A percentile compares a stretch with the other conserved stretches of the same genome.
These are phyloP conservation scores for Geotrichum reessii DNA, from an alignment of 1,139 yeast genomes.

Conservation along the genomic window DNA sequence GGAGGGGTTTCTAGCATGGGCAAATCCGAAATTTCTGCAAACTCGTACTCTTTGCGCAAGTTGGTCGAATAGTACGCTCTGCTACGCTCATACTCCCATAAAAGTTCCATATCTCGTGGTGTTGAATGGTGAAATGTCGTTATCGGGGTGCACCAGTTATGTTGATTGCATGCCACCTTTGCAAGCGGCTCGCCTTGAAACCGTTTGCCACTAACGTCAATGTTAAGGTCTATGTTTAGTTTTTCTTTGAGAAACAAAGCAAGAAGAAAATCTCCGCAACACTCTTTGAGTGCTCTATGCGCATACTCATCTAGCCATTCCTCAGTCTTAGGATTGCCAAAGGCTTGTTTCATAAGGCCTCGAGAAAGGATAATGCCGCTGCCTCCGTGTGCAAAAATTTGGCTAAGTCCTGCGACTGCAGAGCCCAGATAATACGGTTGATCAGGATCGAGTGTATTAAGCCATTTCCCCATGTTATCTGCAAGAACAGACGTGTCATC, in stretches of 20 bases:
- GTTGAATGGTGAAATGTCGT: constrained; percentile 34
- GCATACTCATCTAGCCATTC: constrained; percentile 29
- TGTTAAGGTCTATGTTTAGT: constrained; percentile 24
- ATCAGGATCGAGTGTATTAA: constrained; percentile 28
- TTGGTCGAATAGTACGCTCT: constrained; percentile 20
- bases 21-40: constrained; percentile 12
- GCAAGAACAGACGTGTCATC: constrained; percentile 36
- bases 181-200: constrained; percentile 35
- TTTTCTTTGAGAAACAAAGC: constrained; percentile 29
- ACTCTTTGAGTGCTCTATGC: constrained; percentile 27
- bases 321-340: constrained; percentile 20
- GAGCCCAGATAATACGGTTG: constrained; percentile 29
- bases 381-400: constrained; percentile 39
- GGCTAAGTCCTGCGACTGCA: constrained; percentile 24
- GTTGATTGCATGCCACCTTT: constrained; percentile 23
- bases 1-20: constrained; percentile 17
- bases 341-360: constrained; percentile 22
- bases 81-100: constrained; percentile 36
- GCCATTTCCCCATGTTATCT: constrained; percentile 30
- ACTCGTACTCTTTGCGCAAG: constrained; percentile 7
- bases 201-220: constrained; percentile 21
- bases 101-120: constrained; percentile 33
- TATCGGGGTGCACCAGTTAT: constrained; percentile 35
- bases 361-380: constrained; percentile 18
- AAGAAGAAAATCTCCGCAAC: constrained; percentile 38